Conservation (phyloP, 352 stramenopile species). For the Pythium vanterpoolii region DNA sequence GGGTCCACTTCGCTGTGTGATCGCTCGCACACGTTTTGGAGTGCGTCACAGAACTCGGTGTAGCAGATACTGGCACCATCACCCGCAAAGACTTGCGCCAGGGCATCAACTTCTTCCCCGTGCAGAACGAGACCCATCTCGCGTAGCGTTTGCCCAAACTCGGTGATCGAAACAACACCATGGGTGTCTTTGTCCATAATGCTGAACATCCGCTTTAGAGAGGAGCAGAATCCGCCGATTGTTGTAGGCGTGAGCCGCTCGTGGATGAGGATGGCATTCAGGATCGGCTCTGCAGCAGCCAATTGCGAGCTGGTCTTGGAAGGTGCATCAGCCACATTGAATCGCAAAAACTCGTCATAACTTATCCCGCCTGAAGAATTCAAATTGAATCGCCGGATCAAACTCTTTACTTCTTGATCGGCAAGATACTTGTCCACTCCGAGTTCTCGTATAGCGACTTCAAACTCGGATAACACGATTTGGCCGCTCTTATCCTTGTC, state of each 20-base stretch:
- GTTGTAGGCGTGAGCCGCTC: conserved; percentile 46
- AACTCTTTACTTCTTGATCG: conserved; percentile 75
- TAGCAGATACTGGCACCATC: conserved; percentile 42
- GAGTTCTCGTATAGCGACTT: conserved; percentile 61
- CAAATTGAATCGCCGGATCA: conserved; percentile 74
- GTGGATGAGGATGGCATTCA: conserved; percentile 45
- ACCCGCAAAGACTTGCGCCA: conserved; percentile 42
- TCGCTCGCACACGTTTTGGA: conserved; percentile 41
- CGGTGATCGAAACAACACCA: conserved; percentile 35
- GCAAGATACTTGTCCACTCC: conserved; percentile 68
- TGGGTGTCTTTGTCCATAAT: conserved; percentile 77
- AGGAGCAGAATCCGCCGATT: conserved; percentile 50
- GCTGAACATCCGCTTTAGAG: conserved; percentile 74
- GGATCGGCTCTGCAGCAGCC: conserved; percentile 32
- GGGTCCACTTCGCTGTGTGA: conserved; percentile 24
- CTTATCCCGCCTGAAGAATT: conserved; percentile 65
- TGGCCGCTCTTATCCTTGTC: conserved; percentile 67
- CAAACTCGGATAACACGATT: conserved; percentile 73
- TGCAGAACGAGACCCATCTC: conserved; percentile 56
- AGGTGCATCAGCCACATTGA: conserved; percentile 65
- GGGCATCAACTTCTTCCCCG: conserved; percentile 34
- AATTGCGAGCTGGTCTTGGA: conserved; percentile 27
- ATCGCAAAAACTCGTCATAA: conserved; percentile 76
- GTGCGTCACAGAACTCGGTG: conserved; percentile 51
- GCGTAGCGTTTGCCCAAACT: conserved; percentile 57